Evolutionary conservation across 129 eudicot species (phyloP), one percentile per base, ranked within the genome.

Genomic region (Escallonia rubra): DNA sequence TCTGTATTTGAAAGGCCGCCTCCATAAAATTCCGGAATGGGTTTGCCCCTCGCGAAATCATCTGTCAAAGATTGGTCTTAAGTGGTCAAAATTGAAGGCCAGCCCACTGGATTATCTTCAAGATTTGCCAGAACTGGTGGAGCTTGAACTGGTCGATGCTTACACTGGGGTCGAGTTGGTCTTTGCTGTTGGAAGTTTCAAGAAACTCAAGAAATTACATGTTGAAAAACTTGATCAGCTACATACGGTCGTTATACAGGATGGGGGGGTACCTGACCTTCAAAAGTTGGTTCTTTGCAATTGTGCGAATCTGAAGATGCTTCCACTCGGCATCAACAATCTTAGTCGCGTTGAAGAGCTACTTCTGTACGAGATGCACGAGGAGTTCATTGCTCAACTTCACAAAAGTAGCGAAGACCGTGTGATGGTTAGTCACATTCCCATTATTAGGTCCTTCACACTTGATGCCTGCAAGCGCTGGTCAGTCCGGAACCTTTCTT

Each of bases 231-330:
- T 65, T 63, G 51, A 48, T 9, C 39, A 44, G 51, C 64, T 77
- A 4, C 42, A 52, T 5, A 43, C 16, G 14, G 47, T 66, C 38
- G 47, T 4, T 14, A 54, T 71, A 34, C 50, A 44, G 40, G 41
- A 71, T 16, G 69, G 69, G 4, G 64, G 77, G 12, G 59, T 71
- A 77, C 77, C 77, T 23, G 23, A 57, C 10, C 73, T 77, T 40
- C 34, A 66, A 34, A 38, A 71, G 68, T 10, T 77, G 23, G 51
- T 63, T 5, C 50, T 75, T 10, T 12, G 41, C 39, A 61, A 39
- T 4, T 68, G 79, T 53, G 57, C 15, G 43, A 39, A 59, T 1
- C 7, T 74, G 72, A 39, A 11, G 55, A 66, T 44, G 42, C 78
- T 58, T 58, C 78, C 72, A 8, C 5, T 12, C 34, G 72, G 78